Evolutionary conservation across 352 stramenopile species (phyloP).

Genomic region (Globisporangium radiosum): DNA sequence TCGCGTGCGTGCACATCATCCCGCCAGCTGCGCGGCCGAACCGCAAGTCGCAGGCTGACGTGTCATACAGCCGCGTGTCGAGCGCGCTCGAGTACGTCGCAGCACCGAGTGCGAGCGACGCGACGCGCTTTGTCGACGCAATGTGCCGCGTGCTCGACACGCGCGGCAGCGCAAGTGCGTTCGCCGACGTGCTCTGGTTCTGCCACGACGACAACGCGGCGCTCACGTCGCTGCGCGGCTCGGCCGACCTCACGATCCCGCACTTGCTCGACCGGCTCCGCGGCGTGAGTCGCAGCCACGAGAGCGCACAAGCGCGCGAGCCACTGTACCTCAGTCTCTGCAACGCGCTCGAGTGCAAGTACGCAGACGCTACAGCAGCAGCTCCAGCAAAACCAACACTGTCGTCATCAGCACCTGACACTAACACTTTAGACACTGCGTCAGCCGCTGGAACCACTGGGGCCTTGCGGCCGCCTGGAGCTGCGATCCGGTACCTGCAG

Average conservation of each 20-base stretch:
- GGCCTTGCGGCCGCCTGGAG: neutral
- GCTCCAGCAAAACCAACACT: neutral
- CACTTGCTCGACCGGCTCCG: constrained; percentile 52
- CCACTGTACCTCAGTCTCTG: constrained; percentile 61
- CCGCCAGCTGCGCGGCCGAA: constrained; percentile 73
- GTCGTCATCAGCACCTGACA: neutral
- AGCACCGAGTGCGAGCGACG: constrained; percentile 37
- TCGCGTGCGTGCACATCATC: constrained; percentile 64
- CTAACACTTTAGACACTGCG: too few relatives aligned
- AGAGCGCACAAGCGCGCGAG: constrained; percentile 22
- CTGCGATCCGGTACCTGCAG: constrained; percentile 36
- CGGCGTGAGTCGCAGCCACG: constrained; percentile 9
- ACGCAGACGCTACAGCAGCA: neutral
- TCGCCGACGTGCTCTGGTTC: constrained; percentile 73
- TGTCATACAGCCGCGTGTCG: constrained; percentile 79
- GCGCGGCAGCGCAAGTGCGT: constrained; percentile 47
- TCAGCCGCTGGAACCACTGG: too few relatives aligned
- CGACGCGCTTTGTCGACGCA: constrained; percentile 32
- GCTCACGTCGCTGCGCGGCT: constrained; percentile 44
- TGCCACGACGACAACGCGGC: constrained; percentile 67
- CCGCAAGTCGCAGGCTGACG: constrained; percentile 74
- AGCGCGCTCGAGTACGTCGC: constrained; percentile 68
- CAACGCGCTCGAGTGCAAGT: constrained; percentile 46
- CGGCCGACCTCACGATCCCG: constrained; percentile 43
- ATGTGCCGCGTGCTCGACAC: constrained; percentile 52